Conservation (phyloP, 139 green algal species). For the Microglena sp. region DNA sequence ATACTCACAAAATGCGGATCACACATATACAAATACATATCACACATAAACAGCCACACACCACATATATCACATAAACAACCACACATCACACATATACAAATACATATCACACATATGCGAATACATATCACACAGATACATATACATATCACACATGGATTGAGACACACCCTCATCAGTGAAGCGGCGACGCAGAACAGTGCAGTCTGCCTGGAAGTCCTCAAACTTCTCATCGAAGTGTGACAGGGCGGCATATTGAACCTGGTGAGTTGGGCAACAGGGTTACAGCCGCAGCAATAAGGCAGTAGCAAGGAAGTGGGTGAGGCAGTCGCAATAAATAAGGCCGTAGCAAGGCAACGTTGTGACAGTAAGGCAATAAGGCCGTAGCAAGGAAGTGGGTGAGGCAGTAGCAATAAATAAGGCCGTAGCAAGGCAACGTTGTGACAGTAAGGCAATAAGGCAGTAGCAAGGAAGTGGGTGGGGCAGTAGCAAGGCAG, state of each 20-base stretch:
- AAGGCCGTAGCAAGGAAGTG: too few species aligned
- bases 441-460: too few species aligned
- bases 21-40: background rate
- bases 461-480: too few species aligned
- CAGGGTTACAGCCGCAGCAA: too few species aligned
- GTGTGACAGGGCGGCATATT: conserved; percentile 78
- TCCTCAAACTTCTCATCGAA: conserved; percentile 89
- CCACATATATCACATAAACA: background rate
- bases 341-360: too few species aligned
- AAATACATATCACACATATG: background rate
- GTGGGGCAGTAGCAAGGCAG: too few species aligned
- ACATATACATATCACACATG: background rate
- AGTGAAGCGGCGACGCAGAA: conserved; percentile 64
- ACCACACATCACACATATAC: too few species aligned
- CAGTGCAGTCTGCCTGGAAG: conserved; percentile 67
- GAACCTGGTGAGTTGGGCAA: conserved; percentile 39
- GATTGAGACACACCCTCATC: conserved; percentile 35
- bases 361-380: background rate
- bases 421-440: too few species aligned
- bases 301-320: too few species aligned
- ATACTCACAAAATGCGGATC: too few species aligned
- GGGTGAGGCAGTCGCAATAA: too few species aligned
- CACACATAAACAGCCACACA: background rate
- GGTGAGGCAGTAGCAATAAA: too few species aligned
- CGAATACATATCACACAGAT: background rate